Conservation (phyloP, 106 monocot genomes). For the Apostasia ramifera region DNA sequence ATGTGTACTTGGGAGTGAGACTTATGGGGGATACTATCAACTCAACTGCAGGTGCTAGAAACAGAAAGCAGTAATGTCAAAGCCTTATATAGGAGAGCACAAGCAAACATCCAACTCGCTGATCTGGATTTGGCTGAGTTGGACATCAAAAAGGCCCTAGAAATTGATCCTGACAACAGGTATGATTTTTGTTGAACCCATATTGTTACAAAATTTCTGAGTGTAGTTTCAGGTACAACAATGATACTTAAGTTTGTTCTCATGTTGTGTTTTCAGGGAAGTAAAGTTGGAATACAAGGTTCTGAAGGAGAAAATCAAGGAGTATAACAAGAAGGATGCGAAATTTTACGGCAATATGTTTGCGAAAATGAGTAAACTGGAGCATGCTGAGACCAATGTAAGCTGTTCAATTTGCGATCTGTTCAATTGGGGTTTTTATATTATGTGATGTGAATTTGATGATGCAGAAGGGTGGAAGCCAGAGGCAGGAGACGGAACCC, state of each 20-base stretch:
- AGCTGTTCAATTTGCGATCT: background rate
- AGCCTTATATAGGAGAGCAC: slow-evolving; percentile 76
- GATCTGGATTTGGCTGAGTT: slow-evolving; percentile 82
- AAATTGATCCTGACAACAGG: slow-evolving; percentile 53
- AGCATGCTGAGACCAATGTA: slow-evolving; percentile 26
- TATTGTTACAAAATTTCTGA: background rate
- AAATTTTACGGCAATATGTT: slow-evolving; percentile 95
- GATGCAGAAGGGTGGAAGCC: background rate
- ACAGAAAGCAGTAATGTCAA: slow-evolving; percentile 74
- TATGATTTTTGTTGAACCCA: background rate
- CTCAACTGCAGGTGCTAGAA: slow-evolving; percentile 48
- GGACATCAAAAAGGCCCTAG: slow-evolving; percentile 81
- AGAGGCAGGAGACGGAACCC: slow-evolving; percentile 25
- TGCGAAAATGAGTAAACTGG: slow-evolving; percentile 65
- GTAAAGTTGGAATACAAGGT: slow-evolving; percentile 74
- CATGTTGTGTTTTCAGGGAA: slow-evolving; percentile 12
- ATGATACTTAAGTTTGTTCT: background rate
- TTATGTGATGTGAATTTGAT: background rate
- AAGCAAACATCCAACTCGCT: slow-evolving; percentile 56
- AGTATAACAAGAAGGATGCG: slow-evolving; percentile 84
- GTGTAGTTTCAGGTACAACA: background rate
- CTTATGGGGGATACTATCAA: background rate
- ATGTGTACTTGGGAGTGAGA: background rate
- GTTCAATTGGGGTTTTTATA: background rate
- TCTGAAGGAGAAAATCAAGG: slow-evolving; percentile 88